Conservation (phyloP, 768 basidiomycete species). For the Mycena vitilis region DNA sequence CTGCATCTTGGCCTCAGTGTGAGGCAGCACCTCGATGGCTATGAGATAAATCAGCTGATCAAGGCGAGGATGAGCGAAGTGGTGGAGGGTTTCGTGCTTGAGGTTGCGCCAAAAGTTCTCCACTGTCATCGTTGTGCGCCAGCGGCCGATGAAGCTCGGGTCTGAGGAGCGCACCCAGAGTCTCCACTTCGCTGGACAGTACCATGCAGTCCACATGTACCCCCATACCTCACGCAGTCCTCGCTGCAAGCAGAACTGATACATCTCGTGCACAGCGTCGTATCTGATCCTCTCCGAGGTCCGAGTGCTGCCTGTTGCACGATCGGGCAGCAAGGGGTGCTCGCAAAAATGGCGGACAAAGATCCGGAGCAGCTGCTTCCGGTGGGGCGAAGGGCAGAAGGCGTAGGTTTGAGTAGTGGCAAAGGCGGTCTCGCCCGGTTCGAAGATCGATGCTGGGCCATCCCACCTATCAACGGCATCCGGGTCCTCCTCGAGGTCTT, state of each 20-base stretch:
- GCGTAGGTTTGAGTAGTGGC: slow-evolving; percentile 27
- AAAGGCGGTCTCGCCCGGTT: slow-evolving; percentile 33
- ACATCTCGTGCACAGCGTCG: slow-evolving; percentile 42
- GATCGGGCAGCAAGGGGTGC: slow-evolving; percentile 39
- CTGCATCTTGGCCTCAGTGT: slow-evolving; percentile 33
- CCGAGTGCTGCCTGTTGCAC: slow-evolving; percentile 9
- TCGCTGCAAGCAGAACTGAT: slow-evolving; percentile 34
- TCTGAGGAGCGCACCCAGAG: slow-evolving; percentile 40
- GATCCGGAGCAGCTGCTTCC: slow-evolving; percentile 36
- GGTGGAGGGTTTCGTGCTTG: slow-evolving; percentile 40
- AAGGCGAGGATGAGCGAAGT: slow-evolving; percentile 38
- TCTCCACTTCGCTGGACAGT: slow-evolving; percentile 33
- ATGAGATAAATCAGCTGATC: slow-evolving; percentile 48
- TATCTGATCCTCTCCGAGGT: slow-evolving; percentile 32
- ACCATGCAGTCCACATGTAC: slow-evolving; percentile 42
- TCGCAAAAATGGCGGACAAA: slow-evolving; percentile 42
- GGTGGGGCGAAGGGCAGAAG: slow-evolving; percentile 43
- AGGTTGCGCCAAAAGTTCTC: slow-evolving; percentile 41
- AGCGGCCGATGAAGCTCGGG: slow-evolving; percentile 26
- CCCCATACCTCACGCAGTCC: slow-evolving; percentile 41
- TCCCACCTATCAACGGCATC: slow-evolving; percentile 15
- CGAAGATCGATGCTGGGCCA: slow-evolving; percentile 39
- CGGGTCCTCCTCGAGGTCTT: slow-evolving; percentile 1
- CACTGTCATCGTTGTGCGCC: slow-evolving; percentile 40
- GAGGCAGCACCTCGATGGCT: slow-evolving; percentile 34